Evolutionary conservation across 2,329 filamentous ascomycete species (phyloP), one percentile per base, ranked within the genome.

Genomic region (Phialophora chinensis): DNA sequence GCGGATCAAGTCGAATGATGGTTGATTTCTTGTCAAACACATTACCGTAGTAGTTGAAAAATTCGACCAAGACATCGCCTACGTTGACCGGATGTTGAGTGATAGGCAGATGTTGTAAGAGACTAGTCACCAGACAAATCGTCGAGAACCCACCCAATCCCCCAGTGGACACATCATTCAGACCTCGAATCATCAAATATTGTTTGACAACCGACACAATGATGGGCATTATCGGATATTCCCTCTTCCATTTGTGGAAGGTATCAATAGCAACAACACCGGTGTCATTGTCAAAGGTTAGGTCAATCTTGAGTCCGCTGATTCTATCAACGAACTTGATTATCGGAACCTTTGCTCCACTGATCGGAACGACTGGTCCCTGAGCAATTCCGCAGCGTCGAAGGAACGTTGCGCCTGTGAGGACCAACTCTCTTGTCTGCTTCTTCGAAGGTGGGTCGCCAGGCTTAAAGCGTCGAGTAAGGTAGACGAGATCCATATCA

Each of bases 71-170:
- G 61, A 96, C 82, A 72, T 93, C 87, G 12, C 93, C 93, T 1
- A 96, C 85, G 72, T 96, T 88, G 10, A 47, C 53, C 3, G 60
- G 59, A 29, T 49, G 53, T 44, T 54, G 53, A 57, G 89, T 84
- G 44, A 88, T 83, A 1, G 92, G 91, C 82, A 93, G 87, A 70
- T 91, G 83, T 75, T 97, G 91, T 55, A 98, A 80, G 78, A 97
- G 88, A 81, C 91, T 95, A 66, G 95, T 91, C 5, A 97, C 91
- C 69, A 99, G 84, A 81, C 95, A 99, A 63, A 94, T 97, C 70
- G 96, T 90, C 1, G 93, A 92, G 76, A 97, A 98, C 2, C 95
- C 95, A 62, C 95, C 95, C 60, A 99, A 88, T 2, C 95, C 95
- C 63, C 95, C 95, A 67, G 88, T 91, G 49, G 91, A 90, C 3